Base-by-base conservation (phyloP, 495 filamentous ascomycete species). In the Xylaria grammica region DNA sequence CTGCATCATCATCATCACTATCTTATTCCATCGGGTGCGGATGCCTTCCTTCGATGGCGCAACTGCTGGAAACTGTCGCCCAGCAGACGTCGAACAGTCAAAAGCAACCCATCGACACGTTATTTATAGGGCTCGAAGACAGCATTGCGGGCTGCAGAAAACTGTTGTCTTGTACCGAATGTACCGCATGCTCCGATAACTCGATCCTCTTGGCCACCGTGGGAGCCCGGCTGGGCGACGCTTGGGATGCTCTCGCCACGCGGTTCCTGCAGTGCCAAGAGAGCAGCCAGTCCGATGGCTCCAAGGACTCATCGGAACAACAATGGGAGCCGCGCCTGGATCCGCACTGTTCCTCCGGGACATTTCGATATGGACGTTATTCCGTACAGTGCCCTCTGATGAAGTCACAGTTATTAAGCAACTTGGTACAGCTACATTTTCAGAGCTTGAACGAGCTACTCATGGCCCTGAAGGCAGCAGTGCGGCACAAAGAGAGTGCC, bases 291-390 rank as follows among this genome's bases (percentile, higher is more conserved):
- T 7, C 48, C 22, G 26, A 29, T 50, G 17, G 19, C 26, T 27
- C 22, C 7, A 24, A 27, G 48, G 26, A 26, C 22, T 50, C 48
- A 7, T 10, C 22, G 5, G 48, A 50, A n/a, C 48, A 24, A 20
- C 48, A 36, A 36, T 36, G 34, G 26, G 48, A n/a, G 26, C 48
- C 7, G n/a, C 20, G 26, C 48, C 5, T 7, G n/a, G n/a, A 29
- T 50, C 17, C 42, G 42, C 10, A 45, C 6, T 24, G 7, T 5
- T 22, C 48, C 7, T 3, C 48, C 15, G 7, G n/a, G 5, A 50
- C 48, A 9, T 50, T 50, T 50, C 48, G 48, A 27, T 50, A 50
- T 17, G 48, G 48, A 4, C 48, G 48, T 20, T 50, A 50, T 27
- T 7, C 48, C 48, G 48, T 50, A 24, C 48, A 50, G 6, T 50